Conservation (phyloP, 2,329 filamentous ascomycete genomes). For the Sordariomycetes sp. region DNA sequence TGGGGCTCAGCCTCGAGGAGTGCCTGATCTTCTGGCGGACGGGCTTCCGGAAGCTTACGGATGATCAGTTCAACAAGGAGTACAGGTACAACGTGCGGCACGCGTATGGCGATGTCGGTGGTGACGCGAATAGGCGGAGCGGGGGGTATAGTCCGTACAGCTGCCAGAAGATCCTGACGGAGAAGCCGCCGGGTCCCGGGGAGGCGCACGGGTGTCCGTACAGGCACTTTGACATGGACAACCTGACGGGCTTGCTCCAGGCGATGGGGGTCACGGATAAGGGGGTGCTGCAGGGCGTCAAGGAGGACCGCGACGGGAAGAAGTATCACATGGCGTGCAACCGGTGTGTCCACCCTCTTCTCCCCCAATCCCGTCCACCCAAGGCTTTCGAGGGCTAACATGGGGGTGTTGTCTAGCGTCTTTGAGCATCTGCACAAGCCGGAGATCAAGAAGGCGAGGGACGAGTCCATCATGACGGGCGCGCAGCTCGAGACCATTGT, state of each 20-base stretch:
- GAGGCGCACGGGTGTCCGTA: conserved; percentile 96
- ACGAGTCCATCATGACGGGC: conserved; percentile 56
- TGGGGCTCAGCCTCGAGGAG: conserved; percentile 85
- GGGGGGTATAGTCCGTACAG: conserved; percentile 83
- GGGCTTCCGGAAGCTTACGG: conserved; percentile 73
- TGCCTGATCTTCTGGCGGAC: conserved; percentile 84
- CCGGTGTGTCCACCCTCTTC: conserved; percentile 35
- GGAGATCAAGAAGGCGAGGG: conserved; percentile 65
- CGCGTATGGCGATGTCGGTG: conserved; percentile 86
- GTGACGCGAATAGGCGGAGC: conserved; percentile 75
- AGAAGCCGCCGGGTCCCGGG: conserved; percentile 73
- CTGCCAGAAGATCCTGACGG: conserved; percentile 88
- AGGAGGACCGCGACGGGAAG: conserved; percentile 77
- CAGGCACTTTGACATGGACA: conserved; percentile 80
- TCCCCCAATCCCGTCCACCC: not conserved
- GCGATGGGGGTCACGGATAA: conserved; percentile 67
- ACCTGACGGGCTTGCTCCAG: conserved; percentile 65
- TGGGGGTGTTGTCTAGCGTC: conserved; percentile 35
- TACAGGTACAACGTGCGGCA: conserved; percentile 98
- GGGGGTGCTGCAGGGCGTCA: conserved; percentile 65
- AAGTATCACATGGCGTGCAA: conserved; percentile 96
- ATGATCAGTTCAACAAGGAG: conserved; percentile 94
- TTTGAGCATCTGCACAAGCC: conserved; percentile 78
- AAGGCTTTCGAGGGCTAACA: conserved; percentile 19
- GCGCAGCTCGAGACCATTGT: conserved; percentile 87